phyloP scores from a whole-genome alignment of 2,329 filamentous ascomycete species.

The Aspergillus pseudoterreus region DNA sequence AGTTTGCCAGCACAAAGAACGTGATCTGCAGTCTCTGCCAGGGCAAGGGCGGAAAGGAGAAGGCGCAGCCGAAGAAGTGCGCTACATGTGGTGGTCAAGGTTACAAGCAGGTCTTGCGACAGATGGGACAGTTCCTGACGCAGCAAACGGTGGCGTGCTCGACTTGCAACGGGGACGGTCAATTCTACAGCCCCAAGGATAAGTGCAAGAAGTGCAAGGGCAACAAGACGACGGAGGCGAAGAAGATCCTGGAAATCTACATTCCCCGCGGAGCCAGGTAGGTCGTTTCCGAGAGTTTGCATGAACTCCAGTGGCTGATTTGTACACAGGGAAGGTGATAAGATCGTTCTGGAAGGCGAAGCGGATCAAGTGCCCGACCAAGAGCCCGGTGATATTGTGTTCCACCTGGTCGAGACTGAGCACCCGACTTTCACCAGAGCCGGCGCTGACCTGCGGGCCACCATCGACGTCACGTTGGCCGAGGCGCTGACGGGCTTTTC shows the following conservation, averaged over 20 bases:
- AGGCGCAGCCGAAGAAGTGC: constrained; percentile 79
- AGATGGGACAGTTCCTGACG: constrained; percentile 81
- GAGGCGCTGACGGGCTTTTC: constrained; percentile 89
- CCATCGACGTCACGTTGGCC: constrained; percentile 73
- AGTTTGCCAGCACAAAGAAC: constrained; percentile 93
- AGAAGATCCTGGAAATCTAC: constrained; percentile 94
- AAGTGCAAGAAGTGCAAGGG: constrained; percentile 99
- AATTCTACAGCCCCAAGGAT: constrained; percentile 91
- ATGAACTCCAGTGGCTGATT: constrained; percentile 4
- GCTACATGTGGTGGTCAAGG: constrained; percentile 80
- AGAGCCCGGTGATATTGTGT: constrained; percentile 88
- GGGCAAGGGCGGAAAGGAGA: constrained; percentile 85
- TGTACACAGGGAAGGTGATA: constrained; percentile 65
- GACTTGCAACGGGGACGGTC: constrained; percentile 79
- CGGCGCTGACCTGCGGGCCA: constrained; percentile 78
- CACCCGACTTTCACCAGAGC: constrained; percentile 80
- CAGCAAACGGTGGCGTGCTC: constrained; percentile 76
- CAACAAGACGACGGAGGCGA: constrained; percentile 77
- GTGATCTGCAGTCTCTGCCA: constrained; percentile 84
- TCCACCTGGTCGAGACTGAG: constrained; percentile 75
- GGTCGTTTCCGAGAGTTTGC: constrained; percentile 11
- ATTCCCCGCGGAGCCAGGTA: constrained; percentile 79
- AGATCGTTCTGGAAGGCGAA: constrained; percentile 86
- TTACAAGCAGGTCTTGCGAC: constrained; percentile 70
- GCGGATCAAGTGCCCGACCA: constrained; percentile 89